These are phyloP conservation scores for Sugiyamaella smithiae DNA, from an alignment of 805 yeast species.

Conservation along the genomic window DNA sequence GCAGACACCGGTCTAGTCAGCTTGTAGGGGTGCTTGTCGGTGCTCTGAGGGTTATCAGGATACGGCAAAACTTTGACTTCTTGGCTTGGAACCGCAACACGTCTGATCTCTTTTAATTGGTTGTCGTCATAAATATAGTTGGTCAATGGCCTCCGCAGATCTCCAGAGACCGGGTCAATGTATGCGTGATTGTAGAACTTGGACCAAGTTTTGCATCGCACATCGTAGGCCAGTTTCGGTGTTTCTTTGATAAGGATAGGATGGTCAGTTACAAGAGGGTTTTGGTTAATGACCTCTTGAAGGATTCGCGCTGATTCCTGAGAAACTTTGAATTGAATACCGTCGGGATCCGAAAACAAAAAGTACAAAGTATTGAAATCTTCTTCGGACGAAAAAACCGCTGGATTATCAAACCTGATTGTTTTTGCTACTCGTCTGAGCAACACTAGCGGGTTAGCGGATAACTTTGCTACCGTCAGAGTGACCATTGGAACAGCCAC, in stretches of 20 bases:
- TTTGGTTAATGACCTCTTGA: constrained; percentile 36
- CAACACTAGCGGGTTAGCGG: constrained; percentile 55
- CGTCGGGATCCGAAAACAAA: constrained; percentile 54
- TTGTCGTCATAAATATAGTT: constrained; percentile 32
- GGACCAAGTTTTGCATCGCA: constrained; percentile 30
- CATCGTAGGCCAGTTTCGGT: constrained; percentile 23
- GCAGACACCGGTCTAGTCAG: constrained; percentile 6
- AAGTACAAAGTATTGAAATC: constrained; percentile 74
- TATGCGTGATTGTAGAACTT: constrained; percentile 29
- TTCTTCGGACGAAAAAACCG: constrained; percentile 68
- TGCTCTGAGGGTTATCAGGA: constrained; percentile 33
- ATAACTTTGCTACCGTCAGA: constrained; percentile 46
- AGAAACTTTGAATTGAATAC: constrained; percentile 58
- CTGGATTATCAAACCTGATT: constrained; percentile 66
- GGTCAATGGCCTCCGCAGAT: constrained; percentile 26
- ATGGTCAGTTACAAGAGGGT: constrained; percentile 27
- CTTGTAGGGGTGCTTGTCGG: background rate
- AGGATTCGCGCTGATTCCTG: constrained; percentile 65
- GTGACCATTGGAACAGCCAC: constrained; percentile 62
- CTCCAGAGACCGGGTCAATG: constrained; percentile 29
- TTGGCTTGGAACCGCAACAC: constrained; percentile 26
- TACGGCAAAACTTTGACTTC: constrained; percentile 28
- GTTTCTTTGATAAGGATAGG: constrained; percentile 23
- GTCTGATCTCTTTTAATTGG: constrained; percentile 31
- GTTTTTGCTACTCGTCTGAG: constrained; percentile 56